phyloP scores from a whole-genome alignment of 768 basidiomycete genomes.

The Lactarius hatsudake region DNA sequence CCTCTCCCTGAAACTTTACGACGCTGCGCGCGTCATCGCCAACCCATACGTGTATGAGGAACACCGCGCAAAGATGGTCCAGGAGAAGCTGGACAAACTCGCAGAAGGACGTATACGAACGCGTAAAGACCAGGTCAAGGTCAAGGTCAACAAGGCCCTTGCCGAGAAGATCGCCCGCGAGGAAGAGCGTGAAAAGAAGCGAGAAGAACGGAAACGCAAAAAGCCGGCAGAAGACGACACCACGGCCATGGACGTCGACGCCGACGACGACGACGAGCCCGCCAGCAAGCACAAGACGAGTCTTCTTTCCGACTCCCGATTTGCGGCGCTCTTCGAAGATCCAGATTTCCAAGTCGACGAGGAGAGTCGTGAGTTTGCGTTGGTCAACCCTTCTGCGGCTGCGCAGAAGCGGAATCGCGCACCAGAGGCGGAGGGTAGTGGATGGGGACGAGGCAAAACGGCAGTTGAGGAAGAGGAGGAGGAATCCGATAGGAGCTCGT shows the following conservation, averaged over 20 bases:
- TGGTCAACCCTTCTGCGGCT: conserved; percentile 88
- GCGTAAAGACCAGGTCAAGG: conserved; percentile 58
- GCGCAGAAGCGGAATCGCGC: conserved; percentile 42
- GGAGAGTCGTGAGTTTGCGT: conserved; percentile 78
- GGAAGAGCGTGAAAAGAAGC: conserved; percentile 58
- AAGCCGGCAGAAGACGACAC: conserved; percentile 42
- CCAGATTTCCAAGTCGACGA: conserved; percentile 92
- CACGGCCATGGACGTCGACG: conserved; percentile 36
- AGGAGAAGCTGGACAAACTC: conserved; percentile 89
- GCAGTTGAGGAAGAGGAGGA: conserved; percentile 57
- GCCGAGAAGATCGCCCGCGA: conserved; percentile 79
- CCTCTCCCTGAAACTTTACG: conserved; percentile 91
- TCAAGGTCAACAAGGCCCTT: conserved; percentile 81
- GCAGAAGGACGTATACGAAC: conserved; percentile 90
- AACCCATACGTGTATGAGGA: conserved; percentile 97
- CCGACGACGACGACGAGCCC: conserved; percentile 36
- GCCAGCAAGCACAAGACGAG: conserved; percentile 38
- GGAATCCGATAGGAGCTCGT: conserved; percentile 69
- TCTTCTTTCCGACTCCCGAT: conserved; percentile 83
- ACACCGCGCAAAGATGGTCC: conserved; percentile 83
- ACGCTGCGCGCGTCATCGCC: conserved; percentile 90
- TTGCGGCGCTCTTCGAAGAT: conserved; percentile 86
- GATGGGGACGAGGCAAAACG: conserved; percentile 29
- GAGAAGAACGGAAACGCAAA: conserved; percentile 47
- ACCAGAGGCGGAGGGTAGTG: conserved; percentile 19